Base-by-base conservation (phyloP, 2,329 filamentous ascomycete genomes). In the Botrytis byssoidea region DNA sequence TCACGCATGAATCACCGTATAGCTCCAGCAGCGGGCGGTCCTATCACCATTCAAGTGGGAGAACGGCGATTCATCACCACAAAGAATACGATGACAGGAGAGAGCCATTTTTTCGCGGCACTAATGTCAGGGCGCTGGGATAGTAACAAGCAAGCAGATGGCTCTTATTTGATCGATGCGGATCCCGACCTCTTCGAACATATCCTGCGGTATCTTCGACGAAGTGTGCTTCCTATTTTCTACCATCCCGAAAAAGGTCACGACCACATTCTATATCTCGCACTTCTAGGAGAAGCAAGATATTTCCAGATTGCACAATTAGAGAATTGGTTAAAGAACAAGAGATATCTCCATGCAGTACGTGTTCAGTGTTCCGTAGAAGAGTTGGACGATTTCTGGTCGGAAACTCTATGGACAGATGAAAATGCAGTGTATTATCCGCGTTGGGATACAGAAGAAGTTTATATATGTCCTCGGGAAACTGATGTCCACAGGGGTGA, bases 121-220 rank as follows among this genome's bases (percentile, higher is more conserved):
- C 74, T 79, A 4, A 71, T 83, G 8, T 79, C 79, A 0, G 74
- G 72, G 1, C 67, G 76, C 12, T 80, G 78, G 76, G 55, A 75
- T 51, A 75, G 79, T n/a, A 75, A 79, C 22, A 69, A 63, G 40
- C 74, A 79, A 63, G 48, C 71, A 10, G 80, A 83, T 35, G 81
- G 80, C 0, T 79, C 79, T 0, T 82, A 82, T 75, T 85, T 84
- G 76, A 71, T 85, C 32, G 83, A 85, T 72, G 77, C 81, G 0
- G 82, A 85, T 61, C 77, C 81, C 0, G 74, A 77, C 0, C 42
- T 82, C 3, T 85, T 85, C 73, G 72, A 78, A 20, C 78, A 84
- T 68, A 76, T 84, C 72, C 77, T 84, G 4, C 75, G 76, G 0
- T 83, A 80, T 73, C 78, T 83, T 20, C 81, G 83, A 2, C 79